These are phyloP conservation scores for Hemisphaericaspora nanyangensis DNA, from an alignment of 805 yeast genomes.

Conservation along the genomic window DNA sequence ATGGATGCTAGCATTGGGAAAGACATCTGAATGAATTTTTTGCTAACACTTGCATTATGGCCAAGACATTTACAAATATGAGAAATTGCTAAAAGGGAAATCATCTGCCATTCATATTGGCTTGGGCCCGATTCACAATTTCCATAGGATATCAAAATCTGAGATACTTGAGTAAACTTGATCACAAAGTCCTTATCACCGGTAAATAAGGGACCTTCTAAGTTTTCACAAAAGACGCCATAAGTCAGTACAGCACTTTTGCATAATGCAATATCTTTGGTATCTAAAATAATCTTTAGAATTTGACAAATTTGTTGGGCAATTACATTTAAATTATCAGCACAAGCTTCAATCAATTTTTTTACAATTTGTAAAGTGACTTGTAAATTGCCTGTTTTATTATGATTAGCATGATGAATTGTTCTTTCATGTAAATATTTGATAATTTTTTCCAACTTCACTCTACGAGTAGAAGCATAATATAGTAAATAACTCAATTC, in stretches of 20 bases:
- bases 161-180: constrained; percentile 36
- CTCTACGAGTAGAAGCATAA: constrained; percentile 86
- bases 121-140: constrained; percentile 20
- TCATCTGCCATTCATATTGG: constrained; percentile 42
- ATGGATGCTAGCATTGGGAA: constrained; percentile 38
- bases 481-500: constrained; percentile 84
- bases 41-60: constrained; percentile 25
- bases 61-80: constrained; percentile 37
- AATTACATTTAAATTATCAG: constrained; percentile 79
- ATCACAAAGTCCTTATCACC: constrained; percentile 61
- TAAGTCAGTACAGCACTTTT: constrained; percentile 50
- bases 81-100: constrained; percentile 38
- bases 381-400: constrained; percentile 71
- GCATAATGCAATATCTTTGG: constrained; percentile 60
- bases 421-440: constrained; percentile 62
- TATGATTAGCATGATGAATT: constrained; percentile 50
- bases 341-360: constrained; percentile 69
- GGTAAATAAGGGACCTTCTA: constrained; percentile 59
- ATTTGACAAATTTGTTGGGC: constrained; percentile 66
- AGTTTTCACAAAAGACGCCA: constrained; percentile 38
- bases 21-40: constrained; percentile 26
- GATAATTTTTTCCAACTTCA: constrained; percentile 85
- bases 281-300: constrained; percentile 45
- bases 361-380: constrained; percentile 73
- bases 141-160: constrained; percentile 16